Conservation (phyloP, 192 early-diverging fungal species). For the Backusella morwellensis region DNA sequence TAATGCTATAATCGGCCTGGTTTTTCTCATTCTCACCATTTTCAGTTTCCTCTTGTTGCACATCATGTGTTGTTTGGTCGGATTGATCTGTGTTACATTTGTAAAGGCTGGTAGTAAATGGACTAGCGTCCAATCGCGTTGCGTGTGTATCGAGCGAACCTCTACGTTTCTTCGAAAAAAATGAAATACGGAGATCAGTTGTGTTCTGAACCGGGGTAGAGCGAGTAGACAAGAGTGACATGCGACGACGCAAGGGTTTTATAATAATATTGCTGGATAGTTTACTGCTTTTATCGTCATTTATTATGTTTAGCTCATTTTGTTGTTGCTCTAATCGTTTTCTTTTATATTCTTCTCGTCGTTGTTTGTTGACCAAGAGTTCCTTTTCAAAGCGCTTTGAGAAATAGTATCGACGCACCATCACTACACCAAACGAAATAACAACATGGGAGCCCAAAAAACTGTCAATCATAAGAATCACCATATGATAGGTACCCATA, state of each 20-base stretch:
- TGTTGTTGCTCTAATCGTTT: not conserved
- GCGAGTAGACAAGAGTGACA: slow-evolving; percentile 14
- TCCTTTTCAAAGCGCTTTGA: slow-evolving; percentile 31
- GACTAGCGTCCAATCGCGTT: not conserved
- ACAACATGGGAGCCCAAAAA: slow-evolving; percentile 26
- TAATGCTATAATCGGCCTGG: not conserved
- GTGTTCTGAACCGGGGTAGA: slow-evolving; percentile 5
- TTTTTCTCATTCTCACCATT: not conserved
- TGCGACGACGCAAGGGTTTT: not conserved
- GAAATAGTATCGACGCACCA: slow-evolving; percentile 31
- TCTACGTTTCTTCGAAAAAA: slow-evolving; percentile 5
- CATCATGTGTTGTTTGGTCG: slow-evolving; percentile 5
- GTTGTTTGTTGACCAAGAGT: slow-evolving; percentile 12
- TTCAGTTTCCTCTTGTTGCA: not conserved
- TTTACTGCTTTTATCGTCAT: not conserved
- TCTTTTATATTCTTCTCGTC: slow-evolving; percentile 9
- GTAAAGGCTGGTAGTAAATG: not conserved
- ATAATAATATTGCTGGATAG: not conserved
- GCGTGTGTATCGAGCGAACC: not conserved
- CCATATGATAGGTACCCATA: slow-evolving; percentile 28
- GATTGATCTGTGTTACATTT: slow-evolving; percentile 4
- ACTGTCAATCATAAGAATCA: slow-evolving; percentile 16
- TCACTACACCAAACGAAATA: slow-evolving; percentile 22
- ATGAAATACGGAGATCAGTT: not conserved
- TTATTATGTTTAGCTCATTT: not conserved